A percentile compares a stretch with the other conserved stretches of the same genome.
Conservation (phyloP, 805 yeast genomes). For the Nakazawaea populi region DNA sequence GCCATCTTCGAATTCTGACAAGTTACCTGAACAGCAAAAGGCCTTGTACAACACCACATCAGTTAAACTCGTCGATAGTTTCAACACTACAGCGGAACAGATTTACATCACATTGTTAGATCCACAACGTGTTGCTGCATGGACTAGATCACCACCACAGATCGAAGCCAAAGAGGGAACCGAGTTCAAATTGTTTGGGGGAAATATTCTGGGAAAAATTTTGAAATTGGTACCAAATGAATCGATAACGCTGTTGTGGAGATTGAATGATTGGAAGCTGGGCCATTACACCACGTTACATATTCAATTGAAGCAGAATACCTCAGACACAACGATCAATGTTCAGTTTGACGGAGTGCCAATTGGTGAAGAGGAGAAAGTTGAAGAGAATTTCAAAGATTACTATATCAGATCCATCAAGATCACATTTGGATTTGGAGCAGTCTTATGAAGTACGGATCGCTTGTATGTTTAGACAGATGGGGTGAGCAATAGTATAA, state of each 20-base stretch:
- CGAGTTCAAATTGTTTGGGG: slow-evolving; percentile 73
- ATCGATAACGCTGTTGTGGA: slow-evolving; percentile 73
- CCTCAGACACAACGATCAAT: slow-evolving; percentile 76
- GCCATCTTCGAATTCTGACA: slow-evolving; percentile 10
- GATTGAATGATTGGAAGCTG: slow-evolving; percentile 82
- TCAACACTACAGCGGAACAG: slow-evolving; percentile 86
- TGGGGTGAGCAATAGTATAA: not conserved
- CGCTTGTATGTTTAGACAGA: not conserved
- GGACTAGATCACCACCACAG: slow-evolving; percentile 74
- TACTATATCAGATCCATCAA: slow-evolving; percentile 88
- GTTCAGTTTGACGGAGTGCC: slow-evolving; percentile 87
- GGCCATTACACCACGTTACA: slow-evolving; percentile 72
- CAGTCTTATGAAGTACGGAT: slow-evolving; percentile 49
- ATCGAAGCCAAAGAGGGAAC: slow-evolving; percentile 58
- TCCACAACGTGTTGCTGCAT: slow-evolving; percentile 75
- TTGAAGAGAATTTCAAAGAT: slow-evolving; percentile 77
- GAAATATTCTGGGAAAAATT: slow-evolving; percentile 73
- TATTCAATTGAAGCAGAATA: slow-evolving; percentile 67
- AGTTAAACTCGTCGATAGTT: slow-evolving; percentile 68
- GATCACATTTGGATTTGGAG: slow-evolving; percentile 91
- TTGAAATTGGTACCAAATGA: slow-evolving; percentile 52
- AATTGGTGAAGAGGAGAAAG: slow-evolving; percentile 89
- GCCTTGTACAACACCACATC: slow-evolving; percentile 79
- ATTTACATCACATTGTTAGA: slow-evolving; percentile 72
- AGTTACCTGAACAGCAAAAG: slow-evolving; percentile 9